Evolutionary conservation across 1,284 basidiomycete species (phyloP).

Genomic region (Caloboletus firmus): DNA sequence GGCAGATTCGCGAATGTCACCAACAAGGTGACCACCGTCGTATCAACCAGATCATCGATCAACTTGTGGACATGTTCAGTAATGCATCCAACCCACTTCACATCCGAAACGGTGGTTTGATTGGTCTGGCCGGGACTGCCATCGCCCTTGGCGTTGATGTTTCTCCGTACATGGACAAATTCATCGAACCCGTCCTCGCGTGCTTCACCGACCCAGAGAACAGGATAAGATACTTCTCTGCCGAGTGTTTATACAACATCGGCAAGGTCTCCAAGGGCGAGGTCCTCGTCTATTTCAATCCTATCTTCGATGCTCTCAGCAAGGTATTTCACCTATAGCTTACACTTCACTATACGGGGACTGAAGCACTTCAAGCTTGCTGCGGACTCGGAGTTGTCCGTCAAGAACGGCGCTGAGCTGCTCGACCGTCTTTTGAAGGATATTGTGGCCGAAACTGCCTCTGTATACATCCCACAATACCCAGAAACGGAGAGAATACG

Average conservation of each 20-base stretch:
- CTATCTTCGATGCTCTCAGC: conserved; percentile 95
- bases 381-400: conserved; percentile 93
- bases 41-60: conserved; percentile 89
- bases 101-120: conserved; percentile 92
- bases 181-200: conserved; percentile 86
- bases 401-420: conserved; percentile 99
- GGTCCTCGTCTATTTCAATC: conserved; percentile 96
- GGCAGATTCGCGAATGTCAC: conserved; percentile 86
- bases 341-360: conserved; percentile 2
- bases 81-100: conserved; percentile 80
- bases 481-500: conserved; percentile 74
- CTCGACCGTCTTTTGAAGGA: conserved; percentile 96
- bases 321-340: conserved; percentile 60
- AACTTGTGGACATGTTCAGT: conserved; percentile 91
- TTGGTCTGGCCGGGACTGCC: conserved; percentile 94
- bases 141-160: conserved; percentile 95
- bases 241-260: conserved; percentile 98
- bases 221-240: conserved; percentile 95
- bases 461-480: conserved; percentile 90
- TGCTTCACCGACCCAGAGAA: conserved; percentile 96
- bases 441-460: conserved; percentile 95
- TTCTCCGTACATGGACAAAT: conserved; percentile 91
- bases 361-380: conserved; percentile 65
- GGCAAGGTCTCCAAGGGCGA: conserved; percentile 98
- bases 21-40: conserved; percentile 77